A percentile compares a stretch with the other conserved stretches of the same genome.
phyloP scores from a whole-genome alignment of 345 rosid genomes.

The Camelina hispida region DNA sequence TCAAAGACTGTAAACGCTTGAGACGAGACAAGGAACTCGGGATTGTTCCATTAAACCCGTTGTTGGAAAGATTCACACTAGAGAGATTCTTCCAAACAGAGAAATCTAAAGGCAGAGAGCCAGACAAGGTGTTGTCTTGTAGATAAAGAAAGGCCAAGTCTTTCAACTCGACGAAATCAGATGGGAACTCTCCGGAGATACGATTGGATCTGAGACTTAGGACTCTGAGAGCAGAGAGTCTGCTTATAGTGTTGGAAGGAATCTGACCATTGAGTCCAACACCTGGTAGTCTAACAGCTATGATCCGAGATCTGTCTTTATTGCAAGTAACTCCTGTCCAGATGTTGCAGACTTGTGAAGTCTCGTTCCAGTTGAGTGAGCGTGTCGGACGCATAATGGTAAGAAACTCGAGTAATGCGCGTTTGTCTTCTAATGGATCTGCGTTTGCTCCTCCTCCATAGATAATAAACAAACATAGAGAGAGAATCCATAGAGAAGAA shows the following conservation, averaged over 20 bases:
- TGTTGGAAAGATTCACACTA: slow-evolving; percentile 73
- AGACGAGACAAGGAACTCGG: slow-evolving; percentile 65
- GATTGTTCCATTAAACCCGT: slow-evolving; percentile 69
- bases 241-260: slow-evolving; percentile 78
- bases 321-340: slow-evolving; percentile 93
- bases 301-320: slow-evolving; percentile 60
- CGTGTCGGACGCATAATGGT: slow-evolving; percentile 66
- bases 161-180: slow-evolving; percentile 65
- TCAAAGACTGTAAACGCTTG: slow-evolving; percentile 58
- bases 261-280: slow-evolving; percentile 83
- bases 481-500: slow-evolving; percentile 40
- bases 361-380: slow-evolving; percentile 70
- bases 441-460: slow-evolving; percentile 49
- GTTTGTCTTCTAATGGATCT: slow-evolving; percentile 73
- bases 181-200: slow-evolving; percentile 68
- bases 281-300: slow-evolving; percentile 83
- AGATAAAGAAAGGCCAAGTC: slow-evolving; percentile 79
- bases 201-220: slow-evolving; percentile 90
- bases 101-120: slow-evolving; percentile 71
- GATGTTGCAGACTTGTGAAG: slow-evolving; percentile 58
- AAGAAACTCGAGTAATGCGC: slow-evolving; percentile 81
- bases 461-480: slow-evolving; percentile 39
- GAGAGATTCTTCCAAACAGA: slow-evolving; percentile 80
- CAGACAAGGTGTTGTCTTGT: slow-evolving; percentile 73
- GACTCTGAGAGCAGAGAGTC: slow-evolving; percentile 70